Evolutionary conservation across 306 rosid genomes (phyloP).

Genomic region (Casuarina cunninghamiana): DNA sequence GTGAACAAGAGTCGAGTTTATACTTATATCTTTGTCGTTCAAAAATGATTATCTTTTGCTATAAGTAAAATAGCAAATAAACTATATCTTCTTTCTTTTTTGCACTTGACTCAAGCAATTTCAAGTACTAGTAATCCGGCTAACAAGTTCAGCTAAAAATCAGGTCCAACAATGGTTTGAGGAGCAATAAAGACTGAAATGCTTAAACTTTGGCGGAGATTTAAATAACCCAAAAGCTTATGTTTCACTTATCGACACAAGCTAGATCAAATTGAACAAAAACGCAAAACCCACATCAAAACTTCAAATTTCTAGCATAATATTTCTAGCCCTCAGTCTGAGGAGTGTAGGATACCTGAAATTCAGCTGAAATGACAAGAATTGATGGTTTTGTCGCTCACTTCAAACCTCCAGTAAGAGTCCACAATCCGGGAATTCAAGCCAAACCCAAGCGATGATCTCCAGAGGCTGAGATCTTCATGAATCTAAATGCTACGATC

Average conservation of each 20-base stretch:
- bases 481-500: constrained; percentile 13
- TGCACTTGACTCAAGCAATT: background rate
- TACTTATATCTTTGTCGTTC: background rate
- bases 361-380: constrained; percentile 25
- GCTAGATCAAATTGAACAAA: background rate
- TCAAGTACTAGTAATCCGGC: background rate
- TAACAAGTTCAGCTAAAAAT: constrained; percentile 3
- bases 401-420: constrained; percentile 19
- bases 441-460: constrained; percentile 5
- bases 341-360: constrained; percentile 36
- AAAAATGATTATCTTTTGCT: background rate
- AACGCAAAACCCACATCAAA: background rate
- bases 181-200: background rate
- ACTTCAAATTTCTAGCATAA: background rate
- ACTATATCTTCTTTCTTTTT: background rate
- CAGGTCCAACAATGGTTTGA: background rate
- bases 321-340: background rate
- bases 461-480: constrained; percentile 8
- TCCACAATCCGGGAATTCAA: constrained; percentile 27
- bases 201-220: constrained; percentile 2
- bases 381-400: constrained; percentile 17
- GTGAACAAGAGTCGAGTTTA: background rate
- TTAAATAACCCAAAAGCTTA: constrained; percentile 22
- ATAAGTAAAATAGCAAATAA: background rate
- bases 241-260: background rate